Evolutionary conservation across 106 monocot species (phyloP).

Genomic region (Dactylorhiza incarnata): DNA sequence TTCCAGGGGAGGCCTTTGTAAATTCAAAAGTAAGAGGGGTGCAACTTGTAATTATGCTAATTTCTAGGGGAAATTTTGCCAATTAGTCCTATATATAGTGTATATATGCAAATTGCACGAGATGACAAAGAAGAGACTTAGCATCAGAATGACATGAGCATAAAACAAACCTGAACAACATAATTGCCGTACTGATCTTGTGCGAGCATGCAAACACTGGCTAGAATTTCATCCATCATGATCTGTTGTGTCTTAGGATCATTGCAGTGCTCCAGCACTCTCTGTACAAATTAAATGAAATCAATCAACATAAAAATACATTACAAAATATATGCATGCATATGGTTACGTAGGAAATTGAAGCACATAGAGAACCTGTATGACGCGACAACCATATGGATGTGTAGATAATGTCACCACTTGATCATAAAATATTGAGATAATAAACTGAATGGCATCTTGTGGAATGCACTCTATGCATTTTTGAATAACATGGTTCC

Average conservation of each 20-base stretch:
- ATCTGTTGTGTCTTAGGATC: conserved; percentile 45
- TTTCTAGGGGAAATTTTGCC: no score
- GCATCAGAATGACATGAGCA: background rate
- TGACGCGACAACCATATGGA: conserved; percentile 53
- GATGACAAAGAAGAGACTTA: no score
- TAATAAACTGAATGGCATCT: conserved; percentile 36
- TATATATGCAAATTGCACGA: no score
- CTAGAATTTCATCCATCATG: conserved; percentile 47
- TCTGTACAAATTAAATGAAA: conserved; percentile 20
- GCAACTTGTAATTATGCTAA: no score
- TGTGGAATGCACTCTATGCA: conserved; percentile 38
- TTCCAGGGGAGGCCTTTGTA: no score
- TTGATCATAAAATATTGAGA: conserved; percentile 40
- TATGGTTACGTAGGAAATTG: background rate
- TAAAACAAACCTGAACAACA: conserved; percentile 54
- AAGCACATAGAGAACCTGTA: conserved; percentile 28
- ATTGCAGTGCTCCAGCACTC: conserved; percentile 60
- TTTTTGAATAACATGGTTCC: conserved; percentile 71
- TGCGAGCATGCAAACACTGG: conserved; percentile 31
- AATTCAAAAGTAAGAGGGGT: no score
- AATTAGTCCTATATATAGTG: no score
- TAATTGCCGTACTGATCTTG: conserved; percentile 77
- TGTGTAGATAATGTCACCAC: conserved; percentile 41
- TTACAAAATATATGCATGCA: background rate
- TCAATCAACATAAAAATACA: background rate